Evolutionary conservation across 1,284 basidiomycete genomes (phyloP).

Genomic region (Pisolithus thermaeus): DNA sequence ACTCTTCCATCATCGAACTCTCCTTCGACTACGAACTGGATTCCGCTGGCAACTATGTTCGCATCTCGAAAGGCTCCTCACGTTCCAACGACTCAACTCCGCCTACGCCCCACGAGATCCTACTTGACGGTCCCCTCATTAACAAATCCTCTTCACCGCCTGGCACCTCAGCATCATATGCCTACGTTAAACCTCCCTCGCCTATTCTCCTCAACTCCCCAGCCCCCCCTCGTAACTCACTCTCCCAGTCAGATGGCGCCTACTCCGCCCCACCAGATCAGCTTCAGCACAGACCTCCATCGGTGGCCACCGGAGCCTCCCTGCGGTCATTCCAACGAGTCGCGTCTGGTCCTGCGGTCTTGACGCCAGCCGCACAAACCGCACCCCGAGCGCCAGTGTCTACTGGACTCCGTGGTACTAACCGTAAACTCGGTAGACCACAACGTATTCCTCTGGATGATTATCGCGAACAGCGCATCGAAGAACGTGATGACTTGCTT

Average conservation of each 20-base stretch:
- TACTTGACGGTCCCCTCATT: slow-evolving; percentile 19
- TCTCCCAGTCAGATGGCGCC: slow-evolving; percentile 63
- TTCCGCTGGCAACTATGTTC: slow-evolving; percentile 53
- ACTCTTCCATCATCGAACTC: slow-evolving; percentile 59
- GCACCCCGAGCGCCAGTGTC: slow-evolving; percentile 22
- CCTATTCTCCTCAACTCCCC: slow-evolving; percentile 34
- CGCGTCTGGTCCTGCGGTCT: slow-evolving; percentile 47
- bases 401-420: slow-evolving; percentile 30
- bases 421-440: slow-evolving; percentile 31
- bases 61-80: slow-evolving; percentile 40
- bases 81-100: slow-evolving; percentile 32
- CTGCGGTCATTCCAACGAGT: slow-evolving; percentile 54
- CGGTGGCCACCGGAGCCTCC: slow-evolving; percentile 15
- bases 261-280: slow-evolving; percentile 23
- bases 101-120: slow-evolving; percentile 32
- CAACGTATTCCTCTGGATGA: slow-evolving; percentile 41
- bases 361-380: slow-evolving; percentile 28
- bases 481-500: slow-evolving; percentile 33
- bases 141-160: slow-evolving; percentile 23
- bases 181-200: slow-evolving; percentile 27
- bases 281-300: slow-evolving; percentile 21
- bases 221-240: slow-evolving; percentile 35
- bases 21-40: slow-evolving; percentile 66
- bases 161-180: slow-evolving; percentile 15
- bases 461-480: slow-evolving; percentile 31